Evolutionary conservation across 2,329 filamentous ascomycete genomes (phyloP).

Genomic region (Calonectria leucothoes): DNA sequence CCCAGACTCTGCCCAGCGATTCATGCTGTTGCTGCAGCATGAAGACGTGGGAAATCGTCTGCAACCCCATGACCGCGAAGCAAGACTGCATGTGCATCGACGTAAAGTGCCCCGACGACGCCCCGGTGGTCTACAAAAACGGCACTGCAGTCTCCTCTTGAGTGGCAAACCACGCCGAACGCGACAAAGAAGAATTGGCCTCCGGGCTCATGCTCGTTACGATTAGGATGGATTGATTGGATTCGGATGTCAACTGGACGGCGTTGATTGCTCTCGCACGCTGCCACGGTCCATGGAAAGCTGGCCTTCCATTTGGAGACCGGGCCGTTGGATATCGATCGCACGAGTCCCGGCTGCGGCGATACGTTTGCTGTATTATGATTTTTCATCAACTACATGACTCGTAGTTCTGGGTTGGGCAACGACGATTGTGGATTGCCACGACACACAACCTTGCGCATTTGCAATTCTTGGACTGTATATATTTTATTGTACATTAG

Average conservation of each 20-base stretch:
- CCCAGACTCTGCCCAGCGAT: not conserved
- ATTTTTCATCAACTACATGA: not conserved
- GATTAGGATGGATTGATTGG: too few relatives aligned
- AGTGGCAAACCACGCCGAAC: not conserved
- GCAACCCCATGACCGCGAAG: not conserved
- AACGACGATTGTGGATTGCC: not conserved
- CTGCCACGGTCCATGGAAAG: not conserved
- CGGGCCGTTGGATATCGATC: not conserved
- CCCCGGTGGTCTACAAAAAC: not conserved
- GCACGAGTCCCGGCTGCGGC: not conserved
- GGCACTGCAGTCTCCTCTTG: not conserved
- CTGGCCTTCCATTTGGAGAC: not conserved
- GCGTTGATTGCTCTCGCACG: not conserved
- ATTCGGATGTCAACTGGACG: too few relatives aligned
- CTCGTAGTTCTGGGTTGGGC: not conserved
- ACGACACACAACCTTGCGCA: not conserved
- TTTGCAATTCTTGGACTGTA: not conserved
- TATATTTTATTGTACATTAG: not conserved
- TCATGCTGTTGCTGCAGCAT: conserved; percentile 1
- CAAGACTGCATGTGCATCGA: not conserved
- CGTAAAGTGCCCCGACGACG: not conserved
- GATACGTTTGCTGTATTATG: not conserved
- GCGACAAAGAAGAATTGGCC: not conserved
- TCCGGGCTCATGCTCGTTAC: too few relatives aligned
- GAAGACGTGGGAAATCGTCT: not conserved